phyloP scores from a whole-genome alignment of 2,329 filamentous ascomycete species.

The Cladophialophora immunda region DNA sequence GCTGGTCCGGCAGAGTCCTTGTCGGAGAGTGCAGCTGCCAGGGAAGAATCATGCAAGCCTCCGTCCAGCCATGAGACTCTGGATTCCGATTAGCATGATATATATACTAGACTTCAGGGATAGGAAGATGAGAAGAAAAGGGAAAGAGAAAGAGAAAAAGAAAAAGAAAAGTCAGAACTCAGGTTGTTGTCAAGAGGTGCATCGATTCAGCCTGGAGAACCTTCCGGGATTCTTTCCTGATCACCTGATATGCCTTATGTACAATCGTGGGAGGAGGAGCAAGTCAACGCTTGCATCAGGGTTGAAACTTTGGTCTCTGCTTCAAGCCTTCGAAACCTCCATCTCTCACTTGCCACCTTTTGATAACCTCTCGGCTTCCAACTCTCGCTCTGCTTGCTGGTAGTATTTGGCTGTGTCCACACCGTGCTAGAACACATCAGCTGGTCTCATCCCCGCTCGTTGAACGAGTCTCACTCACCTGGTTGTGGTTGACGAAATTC shows the following conservation, averaged over 20 bases:
- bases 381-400: conserved; percentile 89
- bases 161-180: not conserved
- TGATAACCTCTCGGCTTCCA: conserved; percentile 74
- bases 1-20: not conserved
- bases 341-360: conserved; percentile 26
- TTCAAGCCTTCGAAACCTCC: not conserved
- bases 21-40: not conserved
- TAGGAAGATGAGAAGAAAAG: not conserved
- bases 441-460: conserved; percentile 2
- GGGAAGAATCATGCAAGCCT: not conserved
- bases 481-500: conserved; percentile 96
- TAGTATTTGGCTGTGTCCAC: conserved; percentile 99
- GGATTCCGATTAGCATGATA: not conserved
- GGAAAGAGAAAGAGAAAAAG: too few relatives aligned
- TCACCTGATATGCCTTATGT: conserved; percentile 22
- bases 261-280: conserved; percentile 16
- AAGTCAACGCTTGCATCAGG: not conserved
- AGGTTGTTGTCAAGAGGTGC: not conserved
- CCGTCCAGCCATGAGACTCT: not conserved
- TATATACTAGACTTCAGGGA: not conserved
- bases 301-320: not conserved
- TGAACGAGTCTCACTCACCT: conserved; percentile 53
- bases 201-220: not conserved
- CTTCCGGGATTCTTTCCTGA: not conserved
- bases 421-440: conserved; percentile 71